A percentile compares a stretch with the other conserved stretches of the same genome.
Evolutionary conservation across 306 rosid genomes (phyloP).

Genomic region (Quercus ilex): DNA sequence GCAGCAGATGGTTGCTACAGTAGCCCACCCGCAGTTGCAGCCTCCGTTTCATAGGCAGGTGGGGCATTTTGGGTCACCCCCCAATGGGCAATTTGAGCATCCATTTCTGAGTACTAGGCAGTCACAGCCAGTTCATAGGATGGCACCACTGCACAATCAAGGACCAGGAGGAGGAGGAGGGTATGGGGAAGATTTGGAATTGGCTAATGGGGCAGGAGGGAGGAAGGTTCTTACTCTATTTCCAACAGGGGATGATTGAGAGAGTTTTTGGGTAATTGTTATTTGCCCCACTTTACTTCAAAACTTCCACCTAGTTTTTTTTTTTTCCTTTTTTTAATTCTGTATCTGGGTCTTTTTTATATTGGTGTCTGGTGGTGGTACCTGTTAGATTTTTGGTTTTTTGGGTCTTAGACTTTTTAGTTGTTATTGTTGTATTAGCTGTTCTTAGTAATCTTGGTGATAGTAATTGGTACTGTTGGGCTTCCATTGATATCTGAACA

Average conservation of each 20-base stretch:
- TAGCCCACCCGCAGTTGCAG: conserved; percentile 46
- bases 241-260: conserved; percentile 90
- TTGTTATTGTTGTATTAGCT: conserved; percentile 27
- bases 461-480: conserved; percentile 33
- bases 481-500: conserved; percentile 23
- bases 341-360: conserved; percentile 29
- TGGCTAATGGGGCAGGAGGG: conserved; percentile 76
- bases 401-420: conserved; percentile 25
- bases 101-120: conserved; percentile 66
- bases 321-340: conserved; percentile 11
- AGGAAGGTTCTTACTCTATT: conserved; percentile 88
- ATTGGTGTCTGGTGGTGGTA: conserved; percentile 32
- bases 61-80: conserved; percentile 84
- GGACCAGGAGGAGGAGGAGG: conserved; percentile 36
- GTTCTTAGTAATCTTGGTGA: conserved; percentile 26
- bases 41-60: conserved; percentile 72
- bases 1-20: conserved; percentile 58
- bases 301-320: not conserved
- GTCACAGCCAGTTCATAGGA: conserved; percentile 62
- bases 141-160: conserved; percentile 57
- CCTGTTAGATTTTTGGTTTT: conserved; percentile 31
- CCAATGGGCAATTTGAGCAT: conserved; percentile 84
- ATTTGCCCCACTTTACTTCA: not conserved
- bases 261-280: conserved; percentile 28
- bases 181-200: conserved; percentile 76